A percentile compares a stretch with the other conserved stretches of the same genome.
These are phyloP conservation scores for Acmispon strigosus DNA, from an alignment of 306 rosid species.

Conservation along the genomic window DNA sequence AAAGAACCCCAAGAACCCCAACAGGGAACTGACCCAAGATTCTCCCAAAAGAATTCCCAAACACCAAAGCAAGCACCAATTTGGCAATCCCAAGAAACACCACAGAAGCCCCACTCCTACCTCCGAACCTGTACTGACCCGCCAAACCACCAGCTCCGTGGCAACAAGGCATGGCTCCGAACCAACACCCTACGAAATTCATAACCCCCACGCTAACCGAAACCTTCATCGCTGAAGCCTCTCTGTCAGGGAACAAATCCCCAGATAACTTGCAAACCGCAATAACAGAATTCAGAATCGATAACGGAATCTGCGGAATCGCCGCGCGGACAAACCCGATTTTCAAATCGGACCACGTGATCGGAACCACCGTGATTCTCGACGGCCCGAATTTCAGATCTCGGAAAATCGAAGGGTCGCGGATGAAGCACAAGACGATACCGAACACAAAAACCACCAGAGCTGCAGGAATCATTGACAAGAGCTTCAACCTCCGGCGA, in stretches of 20 bases:
- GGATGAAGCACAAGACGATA: slow-evolving; percentile 41
- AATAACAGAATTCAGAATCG: slow-evolving; percentile 63
- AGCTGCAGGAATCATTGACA: slow-evolving; percentile 58
- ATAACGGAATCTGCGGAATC: slow-evolving; percentile 70
- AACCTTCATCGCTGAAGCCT: slow-evolving; percentile 63
- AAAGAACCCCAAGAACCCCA: slow-evolving; percentile 68
- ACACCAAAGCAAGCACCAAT: slow-evolving; percentile 48
- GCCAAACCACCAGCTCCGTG: slow-evolving; percentile 90
- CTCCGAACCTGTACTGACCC: slow-evolving; percentile 80
- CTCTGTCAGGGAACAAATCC: slow-evolving; percentile 65
- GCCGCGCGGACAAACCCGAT: slow-evolving; percentile 65
- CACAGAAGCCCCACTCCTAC: slow-evolving; percentile 71
- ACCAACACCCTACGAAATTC: slow-evolving; percentile 87
- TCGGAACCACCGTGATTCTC: slow-evolving; percentile 21
- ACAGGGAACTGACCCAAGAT: slow-evolving; percentile 47
- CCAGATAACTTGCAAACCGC: slow-evolving; percentile 78
- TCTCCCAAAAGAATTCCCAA: slow-evolving; percentile 58
- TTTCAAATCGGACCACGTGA: slow-evolving; percentile 69
- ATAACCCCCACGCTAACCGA: slow-evolving; percentile 61
- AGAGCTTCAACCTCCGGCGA: slow-evolving; percentile 18
- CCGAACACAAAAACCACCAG: slow-evolving; percentile 57
- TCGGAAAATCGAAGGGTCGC: slow-evolving; percentile 46
- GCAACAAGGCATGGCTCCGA: slow-evolving; percentile 88
- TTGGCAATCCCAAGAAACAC: slow-evolving; percentile 60
- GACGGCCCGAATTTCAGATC: slow-evolving; percentile 58